A percentile compares a stretch with the other conserved stretches of the same genome.
Conservation (phyloP, 208 protist genomes). For the Balamuthia mandrillaris region DNA sequence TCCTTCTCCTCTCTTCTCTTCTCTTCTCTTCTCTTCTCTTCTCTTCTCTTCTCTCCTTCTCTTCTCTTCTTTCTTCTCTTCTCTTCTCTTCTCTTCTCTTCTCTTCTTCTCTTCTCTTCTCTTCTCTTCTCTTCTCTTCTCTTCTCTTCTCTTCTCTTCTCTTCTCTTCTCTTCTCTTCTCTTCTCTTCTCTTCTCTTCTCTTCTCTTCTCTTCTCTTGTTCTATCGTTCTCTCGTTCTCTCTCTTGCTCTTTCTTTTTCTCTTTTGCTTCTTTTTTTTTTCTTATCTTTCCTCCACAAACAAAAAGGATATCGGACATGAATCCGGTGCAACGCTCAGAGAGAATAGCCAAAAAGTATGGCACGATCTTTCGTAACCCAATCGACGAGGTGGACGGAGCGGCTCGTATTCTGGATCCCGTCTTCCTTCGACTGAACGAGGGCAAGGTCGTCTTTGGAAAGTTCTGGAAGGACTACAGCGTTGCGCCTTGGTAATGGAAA, state of each 20-base stretch:
- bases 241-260: background rate
- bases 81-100: no score
- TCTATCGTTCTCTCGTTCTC: background rate
- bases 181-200: background rate
- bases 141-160: background rate
- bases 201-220: background rate
- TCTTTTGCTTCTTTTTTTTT: background rate
- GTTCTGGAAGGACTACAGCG: slow-evolving; percentile 4
- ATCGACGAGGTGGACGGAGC: slow-evolving; percentile 29
- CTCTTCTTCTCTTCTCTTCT: background rate
- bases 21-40: background rate
- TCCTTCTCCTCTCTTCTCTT: no score
- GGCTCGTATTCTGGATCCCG: background rate
- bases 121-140: background rate
- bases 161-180: no score
- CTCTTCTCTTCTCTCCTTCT: no score
- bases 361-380: background rate
- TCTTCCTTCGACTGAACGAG: background rate
- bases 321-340: background rate
- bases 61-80: no score
- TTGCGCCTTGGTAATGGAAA: background rate
- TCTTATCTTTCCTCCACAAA: no score
- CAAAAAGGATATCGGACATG: slow-evolving; percentile 31
- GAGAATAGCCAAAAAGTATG: slow-evolving; percentile 15
- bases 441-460: background rate